phyloP scores from a whole-genome alignment of 2,329 filamentous ascomycete genomes.

The Cytospora paraplurivora region DNA sequence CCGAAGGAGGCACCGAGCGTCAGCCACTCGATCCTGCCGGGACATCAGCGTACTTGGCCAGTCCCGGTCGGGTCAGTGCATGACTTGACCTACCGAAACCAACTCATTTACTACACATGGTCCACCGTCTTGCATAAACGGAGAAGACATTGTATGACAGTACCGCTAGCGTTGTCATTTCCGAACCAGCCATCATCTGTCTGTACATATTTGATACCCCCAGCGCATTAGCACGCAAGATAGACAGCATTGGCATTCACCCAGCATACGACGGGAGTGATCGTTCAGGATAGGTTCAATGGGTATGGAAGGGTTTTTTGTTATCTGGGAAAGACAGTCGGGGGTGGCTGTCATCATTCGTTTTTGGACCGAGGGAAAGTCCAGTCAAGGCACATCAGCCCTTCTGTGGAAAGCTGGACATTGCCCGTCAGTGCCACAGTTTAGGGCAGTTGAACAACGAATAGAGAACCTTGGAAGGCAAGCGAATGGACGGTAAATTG shows the following conservation, averaged over 20 bases:
- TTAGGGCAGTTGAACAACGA: too few species aligned
- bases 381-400: neutral
- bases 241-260: neutral
- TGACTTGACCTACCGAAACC: neutral
- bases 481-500: too few species aligned
- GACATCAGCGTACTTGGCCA: neutral
- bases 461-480: too few species aligned
- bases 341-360: neutral
- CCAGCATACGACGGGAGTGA: neutral
- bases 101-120: neutral
- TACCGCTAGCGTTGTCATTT: neutral
- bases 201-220: neutral
- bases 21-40: neutral
- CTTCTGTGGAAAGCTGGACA: too few species aligned
- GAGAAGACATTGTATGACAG: neutral
- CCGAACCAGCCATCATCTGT: constrained; percentile 1
- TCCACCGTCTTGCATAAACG: neutral
- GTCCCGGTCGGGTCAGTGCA: neutral
- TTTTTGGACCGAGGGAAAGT: neutral
- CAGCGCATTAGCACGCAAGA: neutral
- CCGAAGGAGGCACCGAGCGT: neutral
- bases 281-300: neutral
- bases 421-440: too few species aligned
- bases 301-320: neutral
- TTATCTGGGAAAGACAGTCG: neutral